Conservation (phyloP, 106 monocot genomes). For the Dendrobium chrysotoxum region DNA sequence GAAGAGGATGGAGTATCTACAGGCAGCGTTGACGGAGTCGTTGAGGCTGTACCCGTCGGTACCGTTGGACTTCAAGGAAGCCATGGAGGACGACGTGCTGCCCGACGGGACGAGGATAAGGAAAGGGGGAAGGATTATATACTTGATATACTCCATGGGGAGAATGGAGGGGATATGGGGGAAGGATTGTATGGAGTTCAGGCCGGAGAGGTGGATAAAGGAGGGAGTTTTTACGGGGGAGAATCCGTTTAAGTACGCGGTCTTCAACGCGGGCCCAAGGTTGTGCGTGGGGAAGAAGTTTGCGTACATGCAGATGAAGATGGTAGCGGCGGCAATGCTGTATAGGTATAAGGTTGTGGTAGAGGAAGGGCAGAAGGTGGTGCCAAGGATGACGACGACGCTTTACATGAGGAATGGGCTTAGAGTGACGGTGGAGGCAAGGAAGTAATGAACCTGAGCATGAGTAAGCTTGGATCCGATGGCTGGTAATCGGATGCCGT, state of each 20-base stretch:
- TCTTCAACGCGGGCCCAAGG: conserved; percentile 92
- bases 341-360: conserved; percentile 50
- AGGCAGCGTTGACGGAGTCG: conserved; percentile 77
- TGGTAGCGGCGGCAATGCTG: conserved; percentile 65
- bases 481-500: too few species aligned
- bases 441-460: not conserved
- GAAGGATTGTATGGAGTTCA: conserved; percentile 72
- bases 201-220: conserved; percentile 78
- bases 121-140: conserved; percentile 62
- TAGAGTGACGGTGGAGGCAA: conserved; percentile 28
- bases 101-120: conserved; percentile 57
- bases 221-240: conserved; percentile 31
- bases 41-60: conserved; percentile 89
- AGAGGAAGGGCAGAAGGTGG: conserved; percentile 46
- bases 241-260: conserved; percentile 74
- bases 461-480: not conserved
- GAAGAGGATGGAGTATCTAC: conserved; percentile 73
- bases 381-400: conserved; percentile 72
- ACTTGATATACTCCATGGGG: conserved; percentile 83
- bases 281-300: conserved; percentile 95
- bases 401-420: conserved; percentile 86
- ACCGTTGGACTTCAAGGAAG: conserved; percentile 92
- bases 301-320: conserved; percentile 97
- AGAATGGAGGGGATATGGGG: conserved; percentile 73
- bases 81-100: conserved; percentile 53